Percentiles rank a stretch among this genome's conserved stretches.
Conservation (phyloP, 768 basidiomycete genomes). For the Naganishia kalamii region DNA sequence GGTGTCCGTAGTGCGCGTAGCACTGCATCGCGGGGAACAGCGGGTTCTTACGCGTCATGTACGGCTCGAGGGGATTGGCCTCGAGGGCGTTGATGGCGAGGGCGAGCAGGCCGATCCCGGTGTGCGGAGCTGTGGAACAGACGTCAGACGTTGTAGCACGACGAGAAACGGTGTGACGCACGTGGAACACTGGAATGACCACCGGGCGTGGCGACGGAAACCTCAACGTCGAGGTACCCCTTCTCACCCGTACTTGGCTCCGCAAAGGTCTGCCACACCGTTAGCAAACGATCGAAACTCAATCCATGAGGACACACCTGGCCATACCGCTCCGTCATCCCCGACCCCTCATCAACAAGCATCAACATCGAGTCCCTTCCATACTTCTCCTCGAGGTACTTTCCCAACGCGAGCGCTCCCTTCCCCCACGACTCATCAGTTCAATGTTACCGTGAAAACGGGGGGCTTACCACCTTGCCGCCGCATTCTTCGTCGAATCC, state of each 20-base stretch:
- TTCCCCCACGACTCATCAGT: not conserved
- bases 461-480: conserved; percentile 38
- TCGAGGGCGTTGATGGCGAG: conserved; percentile 41
- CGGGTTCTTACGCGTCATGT: conserved; percentile 57
- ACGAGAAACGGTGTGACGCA: not conserved
- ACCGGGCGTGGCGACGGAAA: conserved; percentile 35
- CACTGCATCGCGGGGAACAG: conserved; percentile 62
- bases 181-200: conserved; percentile 40
- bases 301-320: conserved; percentile 22
- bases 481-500: conserved; percentile 42
- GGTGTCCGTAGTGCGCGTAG: conserved; percentile 54
- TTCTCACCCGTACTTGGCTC: conserved; percentile 39
- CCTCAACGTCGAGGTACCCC: conserved; percentile 37
- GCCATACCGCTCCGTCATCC: conserved; percentile 30
- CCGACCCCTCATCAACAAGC: conserved; percentile 29
- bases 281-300: not conserved
- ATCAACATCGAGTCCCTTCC: conserved; percentile 38
- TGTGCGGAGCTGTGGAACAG: conserved; percentile 31
- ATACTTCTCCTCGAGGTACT: conserved; percentile 37
- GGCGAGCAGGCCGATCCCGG: conserved; percentile 42
- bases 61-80: conserved; percentile 29
- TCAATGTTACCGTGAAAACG: not conserved
- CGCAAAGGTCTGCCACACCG: conserved; percentile 19
- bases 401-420: conserved; percentile 31
- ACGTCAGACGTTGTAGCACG: not conserved